A percentile compares a stretch with the other conserved stretches of the same genome.
Evolutionary conservation across 2,329 filamentous ascomycete species (phyloP).

Genomic region (Grosmannia clavigera): DNA sequence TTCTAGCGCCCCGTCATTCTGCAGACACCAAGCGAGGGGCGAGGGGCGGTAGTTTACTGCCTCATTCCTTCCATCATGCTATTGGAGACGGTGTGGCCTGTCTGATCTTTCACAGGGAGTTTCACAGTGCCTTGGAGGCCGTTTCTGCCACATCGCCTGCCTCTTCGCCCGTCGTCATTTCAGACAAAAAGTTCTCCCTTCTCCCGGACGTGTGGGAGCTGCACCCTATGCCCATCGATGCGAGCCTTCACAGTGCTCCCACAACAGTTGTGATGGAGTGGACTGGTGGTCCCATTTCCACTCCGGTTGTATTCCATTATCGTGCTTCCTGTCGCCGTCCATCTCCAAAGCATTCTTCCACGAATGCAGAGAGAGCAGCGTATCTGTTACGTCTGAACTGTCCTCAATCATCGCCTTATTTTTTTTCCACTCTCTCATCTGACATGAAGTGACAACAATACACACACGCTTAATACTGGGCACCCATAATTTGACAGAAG

Average conservation of each 20-base stretch:
- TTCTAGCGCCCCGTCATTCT: conserved; percentile 1
- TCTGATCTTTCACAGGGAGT: neutral
- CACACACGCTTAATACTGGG: too few relatives aligned
- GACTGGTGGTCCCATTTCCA: neutral
- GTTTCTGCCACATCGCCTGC: neutral
- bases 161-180: neutral
- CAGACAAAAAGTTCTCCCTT: neutral
- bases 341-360: neutral
- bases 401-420: neutral
- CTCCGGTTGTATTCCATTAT: neutral
- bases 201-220: neutral
- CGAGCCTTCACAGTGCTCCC: neutral
- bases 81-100: neutral
- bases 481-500: too few relatives aligned
- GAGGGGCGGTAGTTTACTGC: neutral
- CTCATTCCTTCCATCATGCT: conserved; percentile 2
- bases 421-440: neutral
- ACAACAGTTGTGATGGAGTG: neutral
- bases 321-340: neutral
- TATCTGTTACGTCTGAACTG: neutral
- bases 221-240: neutral
- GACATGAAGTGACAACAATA: too few relatives aligned
- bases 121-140: neutral
- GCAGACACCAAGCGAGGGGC: neutral
- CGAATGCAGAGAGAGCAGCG: neutral